Base-by-base conservation (phyloP, 2,329 filamentous ascomycete species). In the Ophiocordyceps australis region DNA sequence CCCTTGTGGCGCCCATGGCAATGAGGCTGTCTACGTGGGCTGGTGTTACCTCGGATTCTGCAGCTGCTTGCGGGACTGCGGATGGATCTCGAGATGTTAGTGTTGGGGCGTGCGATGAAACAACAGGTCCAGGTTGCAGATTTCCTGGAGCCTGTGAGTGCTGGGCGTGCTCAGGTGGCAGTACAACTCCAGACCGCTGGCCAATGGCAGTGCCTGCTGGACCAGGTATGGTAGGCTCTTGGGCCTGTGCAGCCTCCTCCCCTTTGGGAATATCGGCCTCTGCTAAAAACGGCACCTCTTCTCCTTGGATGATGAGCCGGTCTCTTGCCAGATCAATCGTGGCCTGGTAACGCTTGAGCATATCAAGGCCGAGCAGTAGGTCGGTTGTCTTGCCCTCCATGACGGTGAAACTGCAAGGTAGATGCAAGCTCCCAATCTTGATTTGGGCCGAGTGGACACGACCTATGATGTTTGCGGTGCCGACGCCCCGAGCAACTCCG, bases 301-400 rank as follows among this genome's bases (percentile, higher is more conserved):
- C 74, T 29, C 76, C 80, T 41, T 89, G 79, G 38, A 98, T 93
- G 34, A 91, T 66, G 12, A 98, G 67, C 34, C 74, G 79, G 41
- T 89, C 82, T 42, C 75, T 76, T 35, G 72, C 66, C 9, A 98
- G 64, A 47, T 98, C 89, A 41, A 98, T 86, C 39, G 67, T 78
- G 19, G 86, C 89, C 51, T 93, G 86, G 51, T 95, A 85, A 20
- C 89, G 72, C 55, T 92, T 94, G 33, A 98, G 63, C 81, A 98
- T 98, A 49, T 98, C 89, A 22, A 98, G 58, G 4, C 89, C 89
- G 9, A 98, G 68, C 3, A 98, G 65, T 12, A 98, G 62, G 46
- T 95, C 89, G 14, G 98, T 89, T 27, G 82, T 74, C 52, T 95
- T 98, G 35, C 89, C 89, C 55, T 98, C 89, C 89, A 98, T 98